Conservation (phyloP, 2,329 filamentous ascomycete genomes). For the Aspergillus calidoustus region DNA sequence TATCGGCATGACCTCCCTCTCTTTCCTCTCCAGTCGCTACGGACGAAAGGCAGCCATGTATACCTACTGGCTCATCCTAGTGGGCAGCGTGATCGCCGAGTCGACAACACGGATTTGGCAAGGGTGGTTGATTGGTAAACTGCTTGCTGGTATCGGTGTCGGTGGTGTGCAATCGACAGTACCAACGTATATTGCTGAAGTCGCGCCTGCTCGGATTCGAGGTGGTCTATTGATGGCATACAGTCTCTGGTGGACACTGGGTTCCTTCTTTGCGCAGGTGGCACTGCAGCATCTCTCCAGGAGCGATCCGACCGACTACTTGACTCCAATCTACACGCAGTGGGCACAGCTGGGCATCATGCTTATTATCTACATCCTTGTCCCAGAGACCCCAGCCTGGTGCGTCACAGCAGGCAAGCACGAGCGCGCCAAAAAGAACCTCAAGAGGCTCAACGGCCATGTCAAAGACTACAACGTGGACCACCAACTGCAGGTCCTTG, state of each 20-base stretch:
- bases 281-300: slow-evolving; percentile 13
- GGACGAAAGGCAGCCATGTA: slow-evolving; percentile 15
- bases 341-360: slow-evolving; percentile 16
- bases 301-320: slow-evolving; percentile 2
- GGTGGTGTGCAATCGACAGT: slow-evolving; percentile 14
- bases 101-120: slow-evolving; percentile 6
- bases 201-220: slow-evolving; percentile 14
- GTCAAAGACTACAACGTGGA: slow-evolving; percentile 15
- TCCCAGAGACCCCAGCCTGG: slow-evolving; percentile 12
- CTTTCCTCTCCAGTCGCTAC: slow-evolving; percentile 19
- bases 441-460: neutral
- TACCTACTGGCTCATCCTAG: slow-evolving; percentile 15
- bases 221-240: slow-evolving; percentile 17
- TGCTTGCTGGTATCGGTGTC: slow-evolving; percentile 13
- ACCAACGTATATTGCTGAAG: slow-evolving; percentile 16
- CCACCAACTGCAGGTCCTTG: slow-evolving; percentile 12
- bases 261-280: slow-evolving; percentile 17
- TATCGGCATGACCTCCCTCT: slow-evolving; percentile 16
- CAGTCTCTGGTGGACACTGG: slow-evolving; percentile 21
- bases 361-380: slow-evolving; percentile 11
- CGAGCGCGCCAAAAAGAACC: slow-evolving; percentile 5
- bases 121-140: slow-evolving; percentile 12
- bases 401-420: slow-evolving; percentile 12
- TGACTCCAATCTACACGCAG: slow-evolving; percentile 15
- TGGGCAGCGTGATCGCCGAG: slow-evolving; percentile 13